A percentile compares a stretch with the other conserved stretches of the same genome.
phyloP scores from a whole-genome alignment of 148 eudicot species.

The Amaranthus palmeri region DNA sequence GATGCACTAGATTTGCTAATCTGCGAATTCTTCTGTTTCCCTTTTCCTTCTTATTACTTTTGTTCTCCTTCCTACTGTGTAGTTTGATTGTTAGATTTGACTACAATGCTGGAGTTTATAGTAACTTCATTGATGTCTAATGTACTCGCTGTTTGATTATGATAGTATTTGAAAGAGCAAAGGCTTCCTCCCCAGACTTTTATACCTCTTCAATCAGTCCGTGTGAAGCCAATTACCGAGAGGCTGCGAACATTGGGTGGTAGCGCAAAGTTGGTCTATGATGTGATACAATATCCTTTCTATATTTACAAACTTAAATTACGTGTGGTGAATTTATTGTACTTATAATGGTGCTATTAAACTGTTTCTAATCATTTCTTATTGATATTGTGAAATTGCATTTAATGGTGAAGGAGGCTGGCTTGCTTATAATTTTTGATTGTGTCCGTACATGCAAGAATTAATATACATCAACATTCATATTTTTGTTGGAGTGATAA shows the following conservation, averaged over 20 bases:
- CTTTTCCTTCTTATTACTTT: neutral
- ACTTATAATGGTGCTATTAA: neutral
- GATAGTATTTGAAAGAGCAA: constrained; percentile 88
- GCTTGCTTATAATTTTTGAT: neutral
- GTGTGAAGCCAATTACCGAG: constrained; percentile 80
- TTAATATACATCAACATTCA: no score
- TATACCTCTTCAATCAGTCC: constrained; percentile 92
- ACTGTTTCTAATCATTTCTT: constrained; percentile 4
- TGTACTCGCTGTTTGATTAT: constrained; percentile 8
- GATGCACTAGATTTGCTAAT: neutral
- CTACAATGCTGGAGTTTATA: neutral
- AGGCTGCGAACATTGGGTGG: constrained; percentile 78
- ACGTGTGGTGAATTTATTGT: neutral
- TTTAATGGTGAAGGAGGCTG: neutral
- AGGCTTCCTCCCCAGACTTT: constrained; percentile 97
- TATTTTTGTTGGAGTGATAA: no score
- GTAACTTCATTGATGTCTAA: neutral
- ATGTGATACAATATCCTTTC: constrained; percentile 96
- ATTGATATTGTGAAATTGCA: neutral
- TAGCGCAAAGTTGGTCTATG: constrained; percentile 82
- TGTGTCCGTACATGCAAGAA: neutral
- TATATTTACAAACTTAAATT: neutral
- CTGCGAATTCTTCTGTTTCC: neutral
- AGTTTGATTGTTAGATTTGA: neutral
- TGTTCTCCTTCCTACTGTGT: neutral